Conservation (phyloP, 257 asterid species). For the Solanum pinnatisectum region DNA sequence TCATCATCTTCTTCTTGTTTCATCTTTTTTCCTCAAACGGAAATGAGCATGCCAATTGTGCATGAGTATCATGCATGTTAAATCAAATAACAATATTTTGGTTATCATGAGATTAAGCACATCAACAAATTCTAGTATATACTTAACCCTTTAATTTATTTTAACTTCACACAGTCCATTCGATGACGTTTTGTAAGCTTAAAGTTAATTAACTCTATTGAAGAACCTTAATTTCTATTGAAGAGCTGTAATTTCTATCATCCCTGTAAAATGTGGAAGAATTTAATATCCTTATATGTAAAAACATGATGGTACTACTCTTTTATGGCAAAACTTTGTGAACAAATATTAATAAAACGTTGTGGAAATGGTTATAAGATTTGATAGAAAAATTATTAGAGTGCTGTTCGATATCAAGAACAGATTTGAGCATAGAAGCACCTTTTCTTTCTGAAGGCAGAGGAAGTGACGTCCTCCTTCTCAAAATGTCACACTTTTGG, state of each 20-base stretch:
- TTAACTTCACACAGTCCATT: not conserved
- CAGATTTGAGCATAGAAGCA: not conserved
- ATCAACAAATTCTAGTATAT: not conserved
- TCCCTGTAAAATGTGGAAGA: not conserved
- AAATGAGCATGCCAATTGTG: not conserved
- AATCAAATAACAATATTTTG: not conserved
- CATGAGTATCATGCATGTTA: not conserved
- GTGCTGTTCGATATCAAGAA: not conserved
- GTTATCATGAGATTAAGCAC: not conserved
- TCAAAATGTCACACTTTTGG: not conserved
- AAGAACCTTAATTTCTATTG: not conserved
- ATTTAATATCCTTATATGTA: not conserved
- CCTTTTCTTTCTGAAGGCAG: not conserved
- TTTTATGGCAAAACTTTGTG: not conserved
- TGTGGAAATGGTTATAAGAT: not conserved
- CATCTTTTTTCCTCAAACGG: not conserved
- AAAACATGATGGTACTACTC: not conserved
- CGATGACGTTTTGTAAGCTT: not conserved
- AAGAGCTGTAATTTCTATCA: not conserved
- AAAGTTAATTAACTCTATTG: no score
- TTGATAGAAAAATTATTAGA: not conserved
- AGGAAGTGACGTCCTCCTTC: not conserved
- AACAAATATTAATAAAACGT: not conserved
- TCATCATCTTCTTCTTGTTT: not conserved
- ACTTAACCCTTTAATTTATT: not conserved